These are phyloP conservation scores for Cardamine occulta DNA, from an alignment of 345 rosid species.

Conservation along the genomic window DNA sequence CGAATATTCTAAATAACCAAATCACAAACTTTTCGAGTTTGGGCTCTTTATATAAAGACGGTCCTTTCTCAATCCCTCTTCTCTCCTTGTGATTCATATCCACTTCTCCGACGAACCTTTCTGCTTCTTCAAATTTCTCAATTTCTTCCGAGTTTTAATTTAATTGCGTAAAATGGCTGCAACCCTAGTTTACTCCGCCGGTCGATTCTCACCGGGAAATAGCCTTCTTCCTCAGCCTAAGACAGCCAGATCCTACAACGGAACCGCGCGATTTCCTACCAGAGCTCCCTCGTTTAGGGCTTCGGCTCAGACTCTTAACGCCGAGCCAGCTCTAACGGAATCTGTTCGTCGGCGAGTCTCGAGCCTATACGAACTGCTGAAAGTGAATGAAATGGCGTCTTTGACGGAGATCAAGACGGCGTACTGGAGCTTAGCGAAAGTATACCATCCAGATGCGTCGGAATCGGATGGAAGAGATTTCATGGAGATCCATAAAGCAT, in stretches of 20 bases:
- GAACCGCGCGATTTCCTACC: constrained; percentile 39
- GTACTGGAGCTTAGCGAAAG: constrained; percentile 65
- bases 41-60: constrained; percentile 20
- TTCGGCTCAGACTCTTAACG: constrained; percentile 33
- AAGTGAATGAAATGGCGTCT: constrained; percentile 61
- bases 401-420: constrained; percentile 69
- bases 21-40: not conserved
- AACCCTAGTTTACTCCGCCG: constrained; percentile 35
- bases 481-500: constrained; percentile 74
- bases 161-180: constrained; percentile 32
- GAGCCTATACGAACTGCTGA: constrained; percentile 64
- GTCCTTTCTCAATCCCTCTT: not conserved
- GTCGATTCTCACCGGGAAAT: constrained; percentile 15
- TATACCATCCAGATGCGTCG: constrained; percentile 65
- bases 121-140: constrained; percentile 7
- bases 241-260: constrained; percentile 16
- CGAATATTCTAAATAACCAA: constrained; percentile 10
- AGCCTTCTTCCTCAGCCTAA: constrained; percentile 23
- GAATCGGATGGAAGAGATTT: constrained; percentile 63
- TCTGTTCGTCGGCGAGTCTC: constrained; percentile 38
- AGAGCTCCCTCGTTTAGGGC: constrained; percentile 40
- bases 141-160: constrained; percentile 17
- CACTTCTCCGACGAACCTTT: constrained; percentile 24
- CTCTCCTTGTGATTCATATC: constrained; percentile 32
- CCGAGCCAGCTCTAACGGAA: constrained; percentile 33